Evolutionary conservation across 768 basidiomycete species (phyloP).

Genomic region (Termitomyces sp.): DNA sequence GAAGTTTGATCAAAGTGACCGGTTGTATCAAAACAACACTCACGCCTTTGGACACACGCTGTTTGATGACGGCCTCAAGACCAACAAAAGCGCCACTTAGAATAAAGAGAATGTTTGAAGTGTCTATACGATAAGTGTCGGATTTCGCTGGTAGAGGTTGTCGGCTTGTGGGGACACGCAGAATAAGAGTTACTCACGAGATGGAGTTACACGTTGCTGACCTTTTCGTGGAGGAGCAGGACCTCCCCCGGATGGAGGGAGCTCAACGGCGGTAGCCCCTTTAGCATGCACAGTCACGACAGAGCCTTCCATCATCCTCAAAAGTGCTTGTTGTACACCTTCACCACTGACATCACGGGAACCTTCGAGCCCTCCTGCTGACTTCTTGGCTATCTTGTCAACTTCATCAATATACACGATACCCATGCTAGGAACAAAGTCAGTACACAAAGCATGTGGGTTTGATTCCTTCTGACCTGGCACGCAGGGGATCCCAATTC

Average conservation of each 20-base stretch:
- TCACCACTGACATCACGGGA: constrained; percentile 91
- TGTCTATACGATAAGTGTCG: constrained; percentile 77
- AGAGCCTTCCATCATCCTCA: constrained; percentile 94
- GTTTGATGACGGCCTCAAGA: constrained; percentile 75
- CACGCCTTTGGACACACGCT: constrained; percentile 82
- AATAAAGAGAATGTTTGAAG: constrained; percentile 91
- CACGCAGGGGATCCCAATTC: constrained; percentile 82
- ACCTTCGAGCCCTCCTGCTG: constrained; percentile 56
- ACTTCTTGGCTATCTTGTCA: constrained; percentile 84
- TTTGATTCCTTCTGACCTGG: constrained; percentile 49
- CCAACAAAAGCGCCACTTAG: constrained; percentile 95
- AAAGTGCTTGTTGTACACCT: constrained; percentile 90
- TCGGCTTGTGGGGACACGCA: neutral
- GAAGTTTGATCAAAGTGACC: constrained; percentile 5
- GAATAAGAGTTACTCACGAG: constrained; percentile 24
- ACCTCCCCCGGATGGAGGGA: constrained; percentile 35
- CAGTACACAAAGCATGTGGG: neutral
- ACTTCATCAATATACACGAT: constrained; percentile 97
- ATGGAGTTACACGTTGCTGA: constrained; percentile 36
- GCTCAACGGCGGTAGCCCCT: constrained; percentile 44
- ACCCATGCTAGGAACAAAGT: constrained; percentile 58
- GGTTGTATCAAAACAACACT: constrained; percentile 22
- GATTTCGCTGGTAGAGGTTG: constrained; percentile 39
- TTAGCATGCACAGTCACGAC: constrained; percentile 80
- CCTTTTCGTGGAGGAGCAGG: constrained; percentile 48